These are phyloP conservation scores for Exophiala spinifera DNA, from an alignment of 2,329 filamentous ascomycete genomes.

Conservation along the genomic window DNA sequence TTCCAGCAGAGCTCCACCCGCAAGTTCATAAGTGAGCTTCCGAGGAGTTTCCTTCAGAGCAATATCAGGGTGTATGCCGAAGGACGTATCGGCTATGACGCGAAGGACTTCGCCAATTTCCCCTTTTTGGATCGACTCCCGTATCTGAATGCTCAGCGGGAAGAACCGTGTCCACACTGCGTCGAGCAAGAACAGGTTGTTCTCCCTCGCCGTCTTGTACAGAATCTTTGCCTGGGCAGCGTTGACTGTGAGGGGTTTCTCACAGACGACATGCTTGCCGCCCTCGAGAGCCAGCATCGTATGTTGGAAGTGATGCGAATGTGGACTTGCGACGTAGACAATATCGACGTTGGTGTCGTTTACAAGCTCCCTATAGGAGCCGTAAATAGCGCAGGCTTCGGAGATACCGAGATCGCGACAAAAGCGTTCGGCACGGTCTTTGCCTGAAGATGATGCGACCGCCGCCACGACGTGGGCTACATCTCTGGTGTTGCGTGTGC, in stretches of 20 bases:
- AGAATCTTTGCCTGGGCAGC: slow-evolving; percentile 71
- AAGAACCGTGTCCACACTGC: slow-evolving; percentile 90
- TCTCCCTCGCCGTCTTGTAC: slow-evolving; percentile 66
- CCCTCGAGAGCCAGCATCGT: slow-evolving; percentile 75
- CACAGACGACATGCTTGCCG: slow-evolving; percentile 83
- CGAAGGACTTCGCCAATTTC: slow-evolving; percentile 55
- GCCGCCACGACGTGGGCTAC: slow-evolving; percentile 74
- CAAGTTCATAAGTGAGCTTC: slow-evolving; percentile 42
- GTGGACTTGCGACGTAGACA: slow-evolving; percentile 83
- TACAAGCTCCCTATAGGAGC: slow-evolving; percentile 77
- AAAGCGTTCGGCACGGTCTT: slow-evolving; percentile 67
- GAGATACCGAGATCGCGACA: slow-evolving; percentile 67
- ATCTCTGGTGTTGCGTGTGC: slow-evolving; percentile 65
- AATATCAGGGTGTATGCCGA: slow-evolving; percentile 9
- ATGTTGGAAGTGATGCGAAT: slow-evolving; percentile 92
- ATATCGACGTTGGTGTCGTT: slow-evolving; percentile 70
- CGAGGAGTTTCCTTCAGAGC: slow-evolving; percentile 27
- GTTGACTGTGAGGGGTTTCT: slow-evolving; percentile 86
- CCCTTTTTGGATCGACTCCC: slow-evolving; percentile 46
- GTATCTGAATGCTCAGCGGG: slow-evolving; percentile 58
- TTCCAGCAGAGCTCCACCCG: slow-evolving; percentile 41
- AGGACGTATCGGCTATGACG: slow-evolving; percentile 51
- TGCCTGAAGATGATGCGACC: slow-evolving; percentile 73
- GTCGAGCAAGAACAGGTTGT: slow-evolving; percentile 76
- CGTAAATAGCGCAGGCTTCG: slow-evolving; percentile 62